Conservation (phyloP, 164 flowering plant species). For the Berberis thunbergii region DNA sequence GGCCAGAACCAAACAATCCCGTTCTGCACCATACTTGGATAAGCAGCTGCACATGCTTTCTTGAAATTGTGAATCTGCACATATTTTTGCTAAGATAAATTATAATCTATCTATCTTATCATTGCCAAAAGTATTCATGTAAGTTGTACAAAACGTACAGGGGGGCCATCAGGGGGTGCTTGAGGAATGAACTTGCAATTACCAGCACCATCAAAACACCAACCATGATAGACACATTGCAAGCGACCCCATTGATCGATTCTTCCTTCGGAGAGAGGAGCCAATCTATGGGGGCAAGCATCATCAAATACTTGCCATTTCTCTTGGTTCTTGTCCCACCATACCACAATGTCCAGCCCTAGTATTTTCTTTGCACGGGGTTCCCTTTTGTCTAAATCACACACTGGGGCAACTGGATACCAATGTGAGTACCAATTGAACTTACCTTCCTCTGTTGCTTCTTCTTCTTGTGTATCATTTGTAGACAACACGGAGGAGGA, state of each 20-base stretch:
- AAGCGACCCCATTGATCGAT: conserved; percentile 85
- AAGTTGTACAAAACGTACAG: conserved; percentile 25
- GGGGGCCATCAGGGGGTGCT: conserved; percentile 81
- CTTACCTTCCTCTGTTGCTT: conserved; percentile 19
- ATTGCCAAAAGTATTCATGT: neutral
- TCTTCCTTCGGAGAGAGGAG: conserved; percentile 88
- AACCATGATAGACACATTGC: conserved; percentile 96
- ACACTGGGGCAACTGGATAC: conserved; percentile 69
- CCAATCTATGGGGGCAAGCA: conserved; percentile 82
- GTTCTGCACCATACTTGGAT: conserved; percentile 74
- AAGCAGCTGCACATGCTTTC: conserved; percentile 76
- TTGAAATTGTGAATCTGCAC: conserved; percentile 66
- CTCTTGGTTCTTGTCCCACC: conserved; percentile 81
- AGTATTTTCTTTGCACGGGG: conserved; percentile 73
- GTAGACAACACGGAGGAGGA: conserved; percentile 24
- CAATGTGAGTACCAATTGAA: conserved; percentile 81
- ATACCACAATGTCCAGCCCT: conserved; percentile 84
- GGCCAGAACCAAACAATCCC: conserved; percentile 97
- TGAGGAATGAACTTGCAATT: conserved; percentile 87
- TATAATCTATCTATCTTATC: neutral
- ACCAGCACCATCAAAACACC: conserved; percentile 90
- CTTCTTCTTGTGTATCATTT: conserved; percentile 22
- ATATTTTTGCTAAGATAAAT: conserved; percentile 3
- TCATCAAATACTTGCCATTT: conserved; percentile 87
- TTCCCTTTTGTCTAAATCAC: conserved; percentile 79